Evolutionary conservation across 1,139 yeast species (phyloP), one percentile per base, ranked within the genome.

Genomic region (Suhomyces atakaporum): DNA sequence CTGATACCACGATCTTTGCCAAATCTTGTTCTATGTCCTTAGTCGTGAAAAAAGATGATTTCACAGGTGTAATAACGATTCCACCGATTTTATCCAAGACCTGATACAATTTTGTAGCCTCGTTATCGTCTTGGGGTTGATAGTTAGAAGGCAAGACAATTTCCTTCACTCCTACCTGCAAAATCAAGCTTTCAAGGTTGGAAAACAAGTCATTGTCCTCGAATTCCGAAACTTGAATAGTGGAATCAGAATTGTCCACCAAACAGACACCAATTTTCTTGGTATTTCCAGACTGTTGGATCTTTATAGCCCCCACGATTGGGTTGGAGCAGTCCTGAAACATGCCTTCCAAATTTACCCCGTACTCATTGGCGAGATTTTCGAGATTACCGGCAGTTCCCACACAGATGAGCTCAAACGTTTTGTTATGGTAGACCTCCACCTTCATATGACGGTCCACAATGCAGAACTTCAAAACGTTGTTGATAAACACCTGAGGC

Each of bases 331-430:
- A 69, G 48, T 76, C 75, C 21, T 54, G 56, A 40, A 86, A 70
- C 60, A 87, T 64, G 23, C 83, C 88, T 44, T 87, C 96, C 31
- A 92, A 79, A 33, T 80, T 86, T 15, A 69, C 55, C 3, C 65
- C 68, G 46, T 70, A 71, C 32, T 64, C 68, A 31, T 54, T 56
- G 13, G 66, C 54, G 25, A 70, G 50, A 5, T 50, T 49, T 39
- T 83, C 87, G 35, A 89, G 67, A 57, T 92, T 90, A 4, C 98
- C 98, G 1, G 97, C 97, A 1, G 96, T 84, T 1, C 95, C 97
- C 33, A 74, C 64, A 42, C 75, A 74, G 20, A 74, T 43, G 35
- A 84, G 54, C 31, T 66, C 69, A 82, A 95, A 88, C 34, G 60
- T 62, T 43, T 69, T 71, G 43, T 67, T 78, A 54, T 83, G 58